Evolutionary conservation across 2,329 filamentous ascomycete species (phyloP).

Genomic region (Mollisia scopiformis): DNA sequence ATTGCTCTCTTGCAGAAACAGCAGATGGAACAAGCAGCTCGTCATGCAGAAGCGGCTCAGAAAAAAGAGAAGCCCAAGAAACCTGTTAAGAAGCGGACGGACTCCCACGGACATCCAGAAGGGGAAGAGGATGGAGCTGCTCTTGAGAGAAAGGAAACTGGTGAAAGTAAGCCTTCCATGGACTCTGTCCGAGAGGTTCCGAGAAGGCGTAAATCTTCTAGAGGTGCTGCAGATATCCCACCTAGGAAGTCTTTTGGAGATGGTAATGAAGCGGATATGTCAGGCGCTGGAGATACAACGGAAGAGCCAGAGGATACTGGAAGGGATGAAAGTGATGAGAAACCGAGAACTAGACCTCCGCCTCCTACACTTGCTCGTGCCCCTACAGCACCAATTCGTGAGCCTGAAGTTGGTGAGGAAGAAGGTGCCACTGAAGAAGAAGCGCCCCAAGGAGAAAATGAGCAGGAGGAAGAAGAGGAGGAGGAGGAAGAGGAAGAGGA

Average conservation of each 20-base stretch:
- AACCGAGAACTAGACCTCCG: constrained; percentile 32
- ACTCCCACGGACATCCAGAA: constrained; percentile 47
- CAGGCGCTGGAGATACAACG: constrained; percentile 65
- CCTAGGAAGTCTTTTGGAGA: constrained; percentile 51
- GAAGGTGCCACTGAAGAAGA: constrained; percentile 42
- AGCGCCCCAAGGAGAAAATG: constrained; percentile 46
- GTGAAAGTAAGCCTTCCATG: constrained; percentile 54
- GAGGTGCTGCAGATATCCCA: constrained; percentile 39
- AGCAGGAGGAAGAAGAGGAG: constrained; percentile 57
- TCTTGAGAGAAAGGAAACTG: constrained; percentile 51
- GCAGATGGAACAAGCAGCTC: constrained; percentile 84
- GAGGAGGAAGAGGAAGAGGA: constrained; percentile 83
- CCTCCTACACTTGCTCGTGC: constrained; percentile 39
- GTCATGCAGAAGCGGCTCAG: constrained; percentile 75
- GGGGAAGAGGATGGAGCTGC: constrained; percentile 39
- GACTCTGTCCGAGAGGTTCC: constrained; percentile 49
- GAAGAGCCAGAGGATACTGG: constrained; percentile 66
- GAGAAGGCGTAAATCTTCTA: constrained; percentile 57
- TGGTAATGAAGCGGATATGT: constrained; percentile 68
- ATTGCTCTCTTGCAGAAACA: constrained; percentile 94
- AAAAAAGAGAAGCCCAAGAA: constrained; percentile 91
- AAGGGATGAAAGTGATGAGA: constrained; percentile 75
- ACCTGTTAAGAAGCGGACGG: constrained; percentile 67
- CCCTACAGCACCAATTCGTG: constrained; percentile 41
- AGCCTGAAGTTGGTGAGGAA: constrained; percentile 50